Percentiles rank a stretch among this genome's conserved stretches.
Conservation (phyloP, 2,329 filamentous ascomycete genomes). For the Apiospora phragmitis region DNA sequence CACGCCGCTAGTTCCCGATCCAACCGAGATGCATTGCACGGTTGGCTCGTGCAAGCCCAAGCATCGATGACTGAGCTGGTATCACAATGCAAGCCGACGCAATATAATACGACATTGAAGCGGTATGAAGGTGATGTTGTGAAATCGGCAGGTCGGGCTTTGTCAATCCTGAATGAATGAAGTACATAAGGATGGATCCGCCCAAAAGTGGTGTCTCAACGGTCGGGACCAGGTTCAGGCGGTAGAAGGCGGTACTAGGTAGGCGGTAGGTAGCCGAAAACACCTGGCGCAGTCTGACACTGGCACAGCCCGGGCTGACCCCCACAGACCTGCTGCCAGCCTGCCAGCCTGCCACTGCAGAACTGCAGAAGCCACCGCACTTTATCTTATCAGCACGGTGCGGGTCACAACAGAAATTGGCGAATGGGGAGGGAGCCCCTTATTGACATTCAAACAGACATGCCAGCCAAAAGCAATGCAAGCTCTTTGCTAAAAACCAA, state of each 20-base stretch:
- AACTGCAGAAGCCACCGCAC: background rate
- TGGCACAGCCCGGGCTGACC: background rate
- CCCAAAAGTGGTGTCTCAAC: background rate
- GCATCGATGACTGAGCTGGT: background rate
- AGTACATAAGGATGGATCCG: background rate
- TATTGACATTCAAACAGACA: background rate
- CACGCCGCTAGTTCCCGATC: background rate
- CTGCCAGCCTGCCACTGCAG: background rate
- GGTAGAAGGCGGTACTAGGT: background rate
- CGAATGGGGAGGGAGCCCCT: constrained; percentile 3
- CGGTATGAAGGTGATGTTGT: background rate
- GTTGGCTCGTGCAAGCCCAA: background rate
- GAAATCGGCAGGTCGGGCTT: background rate
- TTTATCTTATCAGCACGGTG: background rate
- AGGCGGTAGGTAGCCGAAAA: background rate
- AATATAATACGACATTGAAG: background rate
- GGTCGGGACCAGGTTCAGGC: background rate
- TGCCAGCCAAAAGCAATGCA: background rate
- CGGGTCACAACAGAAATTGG: background rate
- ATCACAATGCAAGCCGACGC: background rate
- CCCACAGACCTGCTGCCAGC: background rate
- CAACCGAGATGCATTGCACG: background rate
- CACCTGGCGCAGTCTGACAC: background rate
- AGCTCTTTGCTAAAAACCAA: background rate
- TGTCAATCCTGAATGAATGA: background rate